Conservation (phyloP, 1,284 basidiomycete species). For the Heliocybe sulcata region DNA sequence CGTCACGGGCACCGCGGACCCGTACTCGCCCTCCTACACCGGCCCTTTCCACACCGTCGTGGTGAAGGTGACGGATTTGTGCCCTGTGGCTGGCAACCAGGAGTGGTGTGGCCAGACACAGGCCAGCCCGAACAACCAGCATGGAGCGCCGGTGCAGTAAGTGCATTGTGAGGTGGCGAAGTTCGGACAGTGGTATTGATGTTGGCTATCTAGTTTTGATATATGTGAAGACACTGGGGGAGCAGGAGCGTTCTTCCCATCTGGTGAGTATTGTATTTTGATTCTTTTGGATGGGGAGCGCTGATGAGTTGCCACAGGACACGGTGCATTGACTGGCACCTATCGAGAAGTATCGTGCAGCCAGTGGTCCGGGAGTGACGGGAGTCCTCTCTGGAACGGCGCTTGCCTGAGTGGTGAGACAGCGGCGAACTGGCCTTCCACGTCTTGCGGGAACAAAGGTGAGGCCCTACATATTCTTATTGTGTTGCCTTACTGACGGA, state of each 20-base stretch:
- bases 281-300: not conserved
- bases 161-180: slow-evolving; percentile 11
- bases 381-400: slow-evolving; percentile 35
- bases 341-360: slow-evolving; percentile 49
- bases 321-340: slow-evolving; percentile 42
- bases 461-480: slow-evolving; percentile 6
- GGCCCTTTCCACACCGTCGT: slow-evolving; percentile 49
- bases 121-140: slow-evolving; percentile 33
- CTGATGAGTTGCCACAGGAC: slow-evolving; percentile 16
- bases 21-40: slow-evolving; percentile 40
- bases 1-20: slow-evolving; percentile 41
- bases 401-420: slow-evolving; percentile 42
- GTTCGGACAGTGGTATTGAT: slow-evolving; percentile 1
- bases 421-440: slow-evolving; percentile 41
- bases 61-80: slow-evolving; percentile 49
- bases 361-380: slow-evolving; percentile 47
- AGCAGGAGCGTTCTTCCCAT: slow-evolving; percentile 45
- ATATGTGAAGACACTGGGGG: slow-evolving; percentile 54
- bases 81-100: slow-evolving; percentile 40
- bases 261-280: slow-evolving; percentile 17
- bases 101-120: slow-evolving; percentile 47
- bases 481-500: no score
- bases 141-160: slow-evolving; percentile 40
- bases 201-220: slow-evolving; percentile 36
- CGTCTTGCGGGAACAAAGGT: slow-evolving; percentile 50